Evolutionary conservation across 2,329 filamentous ascomycete genomes (phyloP).

Genomic region (Ceratocystis alfenasii): DNA sequence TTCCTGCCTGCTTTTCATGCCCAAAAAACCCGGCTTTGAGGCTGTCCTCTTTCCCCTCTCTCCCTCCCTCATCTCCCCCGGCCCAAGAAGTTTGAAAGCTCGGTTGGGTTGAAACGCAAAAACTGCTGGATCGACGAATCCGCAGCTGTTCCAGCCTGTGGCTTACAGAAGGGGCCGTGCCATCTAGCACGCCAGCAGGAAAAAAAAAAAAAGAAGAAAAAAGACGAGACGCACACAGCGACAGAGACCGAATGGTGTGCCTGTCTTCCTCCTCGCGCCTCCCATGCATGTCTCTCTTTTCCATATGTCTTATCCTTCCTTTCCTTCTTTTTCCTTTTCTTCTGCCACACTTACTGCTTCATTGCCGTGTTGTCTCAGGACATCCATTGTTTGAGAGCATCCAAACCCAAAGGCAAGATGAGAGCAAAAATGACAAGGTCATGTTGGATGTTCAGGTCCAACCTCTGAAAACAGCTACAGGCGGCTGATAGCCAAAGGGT

Average conservation of each 20-base stretch:
- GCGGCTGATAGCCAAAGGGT: not conserved
- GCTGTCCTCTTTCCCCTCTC: not conserved
- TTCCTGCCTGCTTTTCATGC: not conserved
- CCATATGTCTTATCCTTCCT: not conserved
- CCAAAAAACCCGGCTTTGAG: too few species aligned
- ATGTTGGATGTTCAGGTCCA: not conserved
- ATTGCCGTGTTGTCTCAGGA: constrained; percentile 3
- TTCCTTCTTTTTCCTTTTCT: not conserved
- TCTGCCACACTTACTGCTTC: constrained; percentile 2
- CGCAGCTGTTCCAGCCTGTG: not conserved
- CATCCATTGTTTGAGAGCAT: not conserved
- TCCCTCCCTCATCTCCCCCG: not conserved
- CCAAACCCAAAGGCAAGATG: too few species aligned
- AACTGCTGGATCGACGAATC: not conserved
- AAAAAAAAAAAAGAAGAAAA: too few species aligned
- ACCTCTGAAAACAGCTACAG: not conserved
- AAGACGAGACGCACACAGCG: too few species aligned
- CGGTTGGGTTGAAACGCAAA: not conserved
- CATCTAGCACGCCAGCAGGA: not conserved
- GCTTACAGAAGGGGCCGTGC: not conserved
- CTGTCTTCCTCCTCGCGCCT: too few species aligned
- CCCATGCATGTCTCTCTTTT: not conserved
- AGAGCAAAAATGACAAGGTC: not conserved
- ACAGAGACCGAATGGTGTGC: too few species aligned
- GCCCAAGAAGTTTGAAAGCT: not conserved